Percentiles rank a stretch among this genome's conserved stretches.
phyloP scores from a whole-genome alignment of 371 early-diverging fungal species.

The Syncephalastrum monosporum region DNA sequence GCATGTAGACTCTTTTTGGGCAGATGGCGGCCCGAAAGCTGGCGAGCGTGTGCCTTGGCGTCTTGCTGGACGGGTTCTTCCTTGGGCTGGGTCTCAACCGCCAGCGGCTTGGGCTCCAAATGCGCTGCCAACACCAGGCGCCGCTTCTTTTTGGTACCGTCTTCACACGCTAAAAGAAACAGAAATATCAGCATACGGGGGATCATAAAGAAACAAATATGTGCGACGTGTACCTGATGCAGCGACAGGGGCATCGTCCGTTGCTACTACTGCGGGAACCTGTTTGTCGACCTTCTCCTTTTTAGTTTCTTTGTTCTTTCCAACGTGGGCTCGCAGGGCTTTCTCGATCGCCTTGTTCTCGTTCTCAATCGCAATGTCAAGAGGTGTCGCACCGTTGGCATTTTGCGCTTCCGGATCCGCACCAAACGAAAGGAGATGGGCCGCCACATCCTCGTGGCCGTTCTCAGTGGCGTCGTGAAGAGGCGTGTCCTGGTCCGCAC shows the following conservation, averaged over 20 bases:
- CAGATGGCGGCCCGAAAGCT: slow-evolving; percentile 35
- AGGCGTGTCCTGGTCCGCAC: slow-evolving; percentile 74
- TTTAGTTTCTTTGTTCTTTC: slow-evolving; percentile 3
- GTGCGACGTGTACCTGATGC: too few species aligned
- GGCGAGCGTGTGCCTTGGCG: slow-evolving; percentile 29
- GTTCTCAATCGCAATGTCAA: slow-evolving; percentile 54
- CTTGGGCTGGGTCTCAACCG: neutral
- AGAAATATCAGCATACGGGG: too few species aligned
- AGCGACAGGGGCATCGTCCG: too few species aligned
- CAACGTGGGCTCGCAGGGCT: slow-evolving; percentile 8
- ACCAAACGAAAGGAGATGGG: slow-evolving; percentile 57
- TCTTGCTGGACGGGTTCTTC: neutral
- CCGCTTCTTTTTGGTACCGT: slow-evolving; percentile 20
- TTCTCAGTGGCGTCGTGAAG: slow-evolving; percentile 81
- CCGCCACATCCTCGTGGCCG: slow-evolving; percentile 61
- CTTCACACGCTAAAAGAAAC: too few species aligned
- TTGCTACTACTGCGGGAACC: too few species aligned
- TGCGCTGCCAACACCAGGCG: slow-evolving; percentile 29
- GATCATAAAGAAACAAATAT: too few species aligned
- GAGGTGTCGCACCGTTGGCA: slow-evolving; percentile 50
- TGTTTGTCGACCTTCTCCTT: neutral
- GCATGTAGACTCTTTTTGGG: slow-evolving; percentile 37
- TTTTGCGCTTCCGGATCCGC: slow-evolving; percentile 55
- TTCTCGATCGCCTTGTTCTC: slow-evolving; percentile 43
- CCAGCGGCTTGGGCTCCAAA: slow-evolving; percentile 13